phyloP scores from a whole-genome alignment of 805 yeast species.

The Candida manassasensis region DNA sequence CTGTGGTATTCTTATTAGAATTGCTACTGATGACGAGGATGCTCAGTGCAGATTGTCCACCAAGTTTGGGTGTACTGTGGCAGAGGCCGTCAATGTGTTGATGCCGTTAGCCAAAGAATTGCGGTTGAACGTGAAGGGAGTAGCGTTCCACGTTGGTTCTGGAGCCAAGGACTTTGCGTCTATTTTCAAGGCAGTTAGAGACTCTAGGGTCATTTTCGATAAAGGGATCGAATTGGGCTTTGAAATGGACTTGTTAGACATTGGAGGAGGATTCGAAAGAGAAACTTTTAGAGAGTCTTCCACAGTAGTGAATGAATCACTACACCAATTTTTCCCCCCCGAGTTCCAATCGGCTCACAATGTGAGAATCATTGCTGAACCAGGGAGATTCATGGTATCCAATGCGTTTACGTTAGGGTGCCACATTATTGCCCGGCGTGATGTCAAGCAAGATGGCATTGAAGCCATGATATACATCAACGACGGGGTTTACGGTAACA shows the following conservation, averaged over 20 bases:
- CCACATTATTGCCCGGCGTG: constrained; percentile 81
- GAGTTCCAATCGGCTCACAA: constrained; percentile 18
- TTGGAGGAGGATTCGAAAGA: constrained; percentile 89
- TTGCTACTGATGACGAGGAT: constrained; percentile 82
- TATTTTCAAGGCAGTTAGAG: constrained; percentile 64
- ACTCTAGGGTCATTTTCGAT: constrained; percentile 66
- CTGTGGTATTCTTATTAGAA: constrained; percentile 69
- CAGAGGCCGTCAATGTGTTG: constrained; percentile 46
- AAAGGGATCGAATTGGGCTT: constrained; percentile 37
- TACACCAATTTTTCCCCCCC: constrained; percentile 58
- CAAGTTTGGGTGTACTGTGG: constrained; percentile 79
- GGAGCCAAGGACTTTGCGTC: constrained; percentile 76
- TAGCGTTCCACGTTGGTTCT: constrained; percentile 94
- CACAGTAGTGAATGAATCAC: constrained; percentile 47
- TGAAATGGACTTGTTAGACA: constrained; percentile 58
- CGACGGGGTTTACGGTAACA: constrained; percentile 93
- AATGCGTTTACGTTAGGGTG: constrained; percentile 80
- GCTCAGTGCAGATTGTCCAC: constrained; percentile 84
- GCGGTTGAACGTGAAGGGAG: constrained; percentile 68
- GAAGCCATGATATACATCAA: constrained; percentile 76
- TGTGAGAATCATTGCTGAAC: constrained; percentile 74
- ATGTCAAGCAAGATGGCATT: constrained; percentile 23
- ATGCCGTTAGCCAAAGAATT: constrained; percentile 58
- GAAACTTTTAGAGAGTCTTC: constrained; percentile 60
- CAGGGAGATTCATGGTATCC: constrained; percentile 88